Evolutionary conservation across 495 filamentous ascomycete genomes (phyloP).

Genomic region (Lasiosphaeriaceae sp.): DNA sequence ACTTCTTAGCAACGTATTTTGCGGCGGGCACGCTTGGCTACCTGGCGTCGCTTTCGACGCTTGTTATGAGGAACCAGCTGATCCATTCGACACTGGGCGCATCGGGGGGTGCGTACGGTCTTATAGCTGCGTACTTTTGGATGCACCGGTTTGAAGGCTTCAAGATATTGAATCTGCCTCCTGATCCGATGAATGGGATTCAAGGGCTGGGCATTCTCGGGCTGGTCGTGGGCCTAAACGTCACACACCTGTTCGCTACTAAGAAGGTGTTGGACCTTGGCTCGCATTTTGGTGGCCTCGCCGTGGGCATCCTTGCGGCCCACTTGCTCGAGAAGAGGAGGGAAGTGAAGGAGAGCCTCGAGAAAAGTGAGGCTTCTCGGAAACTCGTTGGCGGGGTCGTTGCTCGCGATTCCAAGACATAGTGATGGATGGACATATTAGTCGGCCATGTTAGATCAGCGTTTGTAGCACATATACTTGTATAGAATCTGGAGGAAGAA

Average conservation of each 20-base stretch:
- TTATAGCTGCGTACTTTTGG: constrained; percentile 66
- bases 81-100: constrained; percentile 58
- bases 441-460: no score
- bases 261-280: constrained; percentile 54
- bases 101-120: constrained; percentile 65
- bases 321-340: constrained; percentile 27
- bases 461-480: no score
- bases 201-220: constrained; percentile 48
- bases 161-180: constrained; percentile 48
- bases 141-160: constrained; percentile 54
- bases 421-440: no score
- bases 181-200: constrained; percentile 46
- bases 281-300: constrained; percentile 70
- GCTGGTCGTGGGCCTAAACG: constrained; percentile 43
- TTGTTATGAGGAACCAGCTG: constrained; percentile 47
- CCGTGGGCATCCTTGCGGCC: constrained; percentile 43
- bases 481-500: no score
- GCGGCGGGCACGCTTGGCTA: constrained; percentile 63
- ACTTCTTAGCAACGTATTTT: constrained; percentile 77
- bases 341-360: constrained; percentile 9
- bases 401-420: no score
- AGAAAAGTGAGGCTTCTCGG: not conserved
- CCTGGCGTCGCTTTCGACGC: constrained; percentile 55
- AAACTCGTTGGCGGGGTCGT: not conserved
- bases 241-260: constrained; percentile 37